A percentile compares a stretch with the other conserved stretches of the same genome.
These are phyloP conservation scores for Didymella glomerata DNA, from an alignment of 2,329 filamentous ascomycete genomes.

Conservation along the genomic window DNA sequence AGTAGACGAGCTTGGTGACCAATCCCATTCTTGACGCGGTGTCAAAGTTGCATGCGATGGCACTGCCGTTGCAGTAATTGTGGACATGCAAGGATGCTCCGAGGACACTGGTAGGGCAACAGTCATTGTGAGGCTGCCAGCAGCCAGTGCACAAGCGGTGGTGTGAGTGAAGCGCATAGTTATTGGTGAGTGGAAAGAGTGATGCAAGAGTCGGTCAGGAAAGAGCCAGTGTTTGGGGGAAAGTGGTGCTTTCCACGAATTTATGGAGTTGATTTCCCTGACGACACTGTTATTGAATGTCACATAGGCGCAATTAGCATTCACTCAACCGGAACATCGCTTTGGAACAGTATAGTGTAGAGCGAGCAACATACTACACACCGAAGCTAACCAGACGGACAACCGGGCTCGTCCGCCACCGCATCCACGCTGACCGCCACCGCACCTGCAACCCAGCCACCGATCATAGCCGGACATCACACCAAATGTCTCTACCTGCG, in stretches of 20 bases:
- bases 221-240: neutral
- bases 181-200: neutral
- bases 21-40: neutral
- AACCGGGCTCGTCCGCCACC: neutral
- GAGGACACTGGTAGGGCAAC: neutral
- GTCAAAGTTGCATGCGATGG: neutral
- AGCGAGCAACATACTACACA: neutral
- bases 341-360: neutral
- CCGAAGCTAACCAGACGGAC: neutral
- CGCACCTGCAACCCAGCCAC: neutral
- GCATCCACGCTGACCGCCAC: neutral
- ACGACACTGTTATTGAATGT: neutral
- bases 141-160: neutral
- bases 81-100: neutral
- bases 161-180: constrained; percentile 1
- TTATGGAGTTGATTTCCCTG: neutral
- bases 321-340: neutral
- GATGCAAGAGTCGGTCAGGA: neutral
- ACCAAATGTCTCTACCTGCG: neutral
- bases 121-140: neutral
- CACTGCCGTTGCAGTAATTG: neutral
- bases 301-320: neutral
- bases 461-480: too few species aligned
- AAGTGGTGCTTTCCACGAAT: neutral
- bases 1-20: neutral